phyloP scores from a whole-genome alignment of 257 asterid genomes.

The Solanum tarijense region DNA sequence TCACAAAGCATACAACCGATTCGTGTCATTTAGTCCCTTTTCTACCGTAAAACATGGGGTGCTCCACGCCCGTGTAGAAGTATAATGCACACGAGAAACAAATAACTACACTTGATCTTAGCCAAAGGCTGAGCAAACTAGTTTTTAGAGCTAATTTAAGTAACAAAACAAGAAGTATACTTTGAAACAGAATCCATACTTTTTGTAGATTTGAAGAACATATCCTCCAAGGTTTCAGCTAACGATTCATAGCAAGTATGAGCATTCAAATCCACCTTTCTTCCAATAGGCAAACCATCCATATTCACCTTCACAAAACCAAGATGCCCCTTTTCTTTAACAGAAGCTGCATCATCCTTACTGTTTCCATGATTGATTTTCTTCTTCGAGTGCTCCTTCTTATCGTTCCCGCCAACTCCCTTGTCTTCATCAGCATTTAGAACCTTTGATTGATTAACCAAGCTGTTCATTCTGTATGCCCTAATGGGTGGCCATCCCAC shows the following conservation, averaged over 20 bases:
- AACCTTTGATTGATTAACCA: constrained; percentile 53
- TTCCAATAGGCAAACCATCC: constrained; percentile 79
- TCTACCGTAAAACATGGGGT: background rate
- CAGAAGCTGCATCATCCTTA: constrained; percentile 14
- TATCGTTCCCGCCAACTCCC: constrained; percentile 47
- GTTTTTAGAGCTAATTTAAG: background rate
- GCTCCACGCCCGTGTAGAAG: background rate
- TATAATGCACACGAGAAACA: background rate
- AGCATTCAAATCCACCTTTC: constrained; percentile 74
- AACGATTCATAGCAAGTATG: constrained; percentile 51
- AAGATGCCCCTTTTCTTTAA: constrained; percentile 32
- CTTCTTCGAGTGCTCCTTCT: constrained; percentile 46
- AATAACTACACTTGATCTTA: constrained; percentile 50
- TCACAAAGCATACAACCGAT: background rate
- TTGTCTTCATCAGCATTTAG: constrained; percentile 39
- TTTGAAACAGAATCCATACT: constrained; percentile 13
- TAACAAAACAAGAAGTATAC: background rate
- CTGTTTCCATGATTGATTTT: constrained; percentile 48
- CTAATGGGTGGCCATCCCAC: constrained; percentile 97
- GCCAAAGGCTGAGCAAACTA: constrained; percentile 72
- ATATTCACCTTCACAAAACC: constrained; percentile 77
- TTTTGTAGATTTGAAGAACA: constrained; percentile 53
- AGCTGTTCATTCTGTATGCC: constrained; percentile 59
- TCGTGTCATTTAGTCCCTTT: background rate
- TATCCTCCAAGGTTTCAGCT: constrained; percentile 50